A percentile compares a stretch with the other conserved stretches of the same genome.
Conservation (phyloP, 441 rosid genomes). For the Jatropha podagrica region DNA sequence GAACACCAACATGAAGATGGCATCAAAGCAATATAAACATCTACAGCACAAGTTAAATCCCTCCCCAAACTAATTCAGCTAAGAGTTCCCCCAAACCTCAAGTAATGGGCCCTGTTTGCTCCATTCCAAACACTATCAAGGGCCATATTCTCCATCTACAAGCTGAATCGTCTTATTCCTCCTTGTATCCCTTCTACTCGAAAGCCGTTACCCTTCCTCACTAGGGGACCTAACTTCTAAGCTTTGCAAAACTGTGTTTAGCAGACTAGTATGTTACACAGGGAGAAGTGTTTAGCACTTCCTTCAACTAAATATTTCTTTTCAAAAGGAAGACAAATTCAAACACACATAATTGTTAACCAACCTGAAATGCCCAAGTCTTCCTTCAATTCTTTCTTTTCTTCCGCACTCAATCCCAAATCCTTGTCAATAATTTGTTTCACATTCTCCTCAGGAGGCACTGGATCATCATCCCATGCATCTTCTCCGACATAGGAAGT, state of each 20-base stretch:
- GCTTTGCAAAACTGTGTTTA: neutral
- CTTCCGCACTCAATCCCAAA: slow-evolving; percentile 51
- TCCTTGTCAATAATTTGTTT: slow-evolving; percentile 58
- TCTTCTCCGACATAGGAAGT: slow-evolving; percentile 86
- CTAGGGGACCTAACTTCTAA: neutral
- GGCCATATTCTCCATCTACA: neutral
- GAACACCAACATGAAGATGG: neutral
- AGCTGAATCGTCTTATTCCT: neutral
- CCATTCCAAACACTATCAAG: neutral
- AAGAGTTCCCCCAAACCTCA: neutral
- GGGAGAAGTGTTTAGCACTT: neutral
- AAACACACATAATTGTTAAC: slow-evolving; percentile 24
- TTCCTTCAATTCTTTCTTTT: slow-evolving; percentile 63
- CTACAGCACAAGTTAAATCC: neutral
- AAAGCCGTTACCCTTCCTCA: neutral
- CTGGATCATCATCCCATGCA: slow-evolving; percentile 81
- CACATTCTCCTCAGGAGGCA: slow-evolving; percentile 50
- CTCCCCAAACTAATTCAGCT: neutral
- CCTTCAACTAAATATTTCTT: neutral
- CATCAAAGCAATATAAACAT: neutral
- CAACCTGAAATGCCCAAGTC: slow-evolving; percentile 71
- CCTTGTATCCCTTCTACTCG: neutral
- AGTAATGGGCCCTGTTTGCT: neutral
- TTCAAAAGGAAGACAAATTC: neutral
- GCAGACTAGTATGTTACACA: neutral